phyloP scores from a whole-genome alignment of 768 basidiomycete genomes.

The Termitomyces sp. region DNA sequence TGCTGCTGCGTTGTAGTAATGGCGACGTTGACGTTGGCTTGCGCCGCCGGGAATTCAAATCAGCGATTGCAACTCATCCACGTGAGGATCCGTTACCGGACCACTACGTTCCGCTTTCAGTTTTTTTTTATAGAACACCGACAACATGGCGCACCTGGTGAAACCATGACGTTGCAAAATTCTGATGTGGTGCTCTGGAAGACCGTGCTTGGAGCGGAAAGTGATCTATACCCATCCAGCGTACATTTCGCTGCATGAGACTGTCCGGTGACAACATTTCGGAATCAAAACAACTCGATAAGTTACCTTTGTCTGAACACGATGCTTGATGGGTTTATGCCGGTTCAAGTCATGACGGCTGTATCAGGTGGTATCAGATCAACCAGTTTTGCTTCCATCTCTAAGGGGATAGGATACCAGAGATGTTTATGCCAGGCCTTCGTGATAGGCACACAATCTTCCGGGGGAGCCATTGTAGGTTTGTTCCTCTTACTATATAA shows the following conservation, averaged over 20 bases:
- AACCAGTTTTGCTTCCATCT: constrained; percentile 8
- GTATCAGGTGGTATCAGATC: constrained; percentile 11
- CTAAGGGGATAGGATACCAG: constrained; percentile 14
- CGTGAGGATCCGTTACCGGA: constrained; percentile 7
- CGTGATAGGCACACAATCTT: constrained; percentile 16
- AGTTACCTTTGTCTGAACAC: not conserved
- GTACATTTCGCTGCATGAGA: not conserved
- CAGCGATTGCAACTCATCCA: constrained; percentile 1
- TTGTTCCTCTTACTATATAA: constrained; percentile 18
- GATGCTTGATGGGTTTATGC: constrained; percentile 8
- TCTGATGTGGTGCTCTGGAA: constrained; percentile 4
- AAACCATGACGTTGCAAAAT: not conserved
- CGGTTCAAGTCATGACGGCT: constrained; percentile 3
- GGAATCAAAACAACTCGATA: constrained; percentile 1
- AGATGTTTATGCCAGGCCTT: constrained; percentile 11
- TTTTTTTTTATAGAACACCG: not conserved
- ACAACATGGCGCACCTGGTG: not conserved
- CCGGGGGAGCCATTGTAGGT: constrained; percentile 14
- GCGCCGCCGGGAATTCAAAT: constrained; percentile 11
- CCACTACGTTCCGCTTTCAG: not conserved
- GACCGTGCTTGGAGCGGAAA: not conserved
- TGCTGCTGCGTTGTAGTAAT: constrained; percentile 4
- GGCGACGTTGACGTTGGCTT: not conserved
- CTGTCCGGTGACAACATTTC: constrained; percentile 1
- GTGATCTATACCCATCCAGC: not conserved